Conservation (phyloP, 331 rosid species). For the Erythrophleum ivorense region DNA sequence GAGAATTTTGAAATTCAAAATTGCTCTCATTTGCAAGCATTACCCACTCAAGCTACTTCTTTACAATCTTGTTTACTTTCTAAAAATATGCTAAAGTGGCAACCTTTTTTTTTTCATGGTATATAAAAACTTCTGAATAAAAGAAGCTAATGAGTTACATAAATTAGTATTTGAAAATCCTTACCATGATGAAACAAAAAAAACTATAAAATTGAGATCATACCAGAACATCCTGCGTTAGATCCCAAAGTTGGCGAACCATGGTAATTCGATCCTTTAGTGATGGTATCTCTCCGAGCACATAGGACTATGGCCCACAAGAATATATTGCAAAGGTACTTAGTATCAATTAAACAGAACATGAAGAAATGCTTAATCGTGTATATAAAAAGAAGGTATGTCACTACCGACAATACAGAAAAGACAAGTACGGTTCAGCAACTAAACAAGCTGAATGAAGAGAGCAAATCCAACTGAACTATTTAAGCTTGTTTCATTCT, state of each 20-base stretch:
- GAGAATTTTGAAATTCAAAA: constrained; percentile 12
- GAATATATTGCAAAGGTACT: constrained; percentile 40
- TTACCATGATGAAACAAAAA: constrained; percentile 18
- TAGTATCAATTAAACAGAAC: constrained; percentile 38
- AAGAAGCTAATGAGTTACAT: not conserved
- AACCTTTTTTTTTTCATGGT: not conserved
- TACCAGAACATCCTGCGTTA: constrained; percentile 93
- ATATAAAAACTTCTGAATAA: not conserved
- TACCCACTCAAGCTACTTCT: constrained; percentile 18
- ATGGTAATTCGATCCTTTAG: constrained; percentile 81
- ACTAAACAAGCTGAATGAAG: constrained; percentile 14
- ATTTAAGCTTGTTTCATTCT: not conserved
- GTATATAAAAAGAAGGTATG: constrained; percentile 14
- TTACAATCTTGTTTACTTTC: constrained; percentile 1
- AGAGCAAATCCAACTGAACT: constrained; percentile 4
- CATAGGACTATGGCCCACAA: constrained; percentile 78
- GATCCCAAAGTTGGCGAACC: constrained; percentile 96
- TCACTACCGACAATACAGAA: constrained; percentile 8
- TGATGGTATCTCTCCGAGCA: constrained; percentile 93
- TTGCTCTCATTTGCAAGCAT: constrained; percentile 15
- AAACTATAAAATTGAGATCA: constrained; percentile 34
- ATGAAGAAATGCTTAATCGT: constrained; percentile 14
- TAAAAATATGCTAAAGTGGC: not conserved
- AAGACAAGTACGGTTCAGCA: constrained; percentile 5
- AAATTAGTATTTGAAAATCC: constrained; percentile 1